A percentile compares a stretch with the other conserved stretches of the same genome.
These are phyloP conservation scores for Pyracantha coccinea DNA, from an alignment of 331 rosid species.

Conservation along the genomic window DNA sequence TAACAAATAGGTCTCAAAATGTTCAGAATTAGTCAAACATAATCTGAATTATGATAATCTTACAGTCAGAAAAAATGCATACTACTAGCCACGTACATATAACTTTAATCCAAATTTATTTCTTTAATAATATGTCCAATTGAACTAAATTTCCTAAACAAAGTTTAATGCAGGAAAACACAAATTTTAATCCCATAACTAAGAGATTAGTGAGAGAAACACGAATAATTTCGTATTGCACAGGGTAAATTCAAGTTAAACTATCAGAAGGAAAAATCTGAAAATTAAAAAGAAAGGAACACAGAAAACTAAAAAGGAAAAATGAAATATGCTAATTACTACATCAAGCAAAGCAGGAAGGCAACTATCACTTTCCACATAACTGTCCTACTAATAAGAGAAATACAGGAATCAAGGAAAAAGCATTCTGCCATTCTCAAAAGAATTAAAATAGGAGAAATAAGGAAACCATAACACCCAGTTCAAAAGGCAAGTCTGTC, in stretches of 20 bases:
- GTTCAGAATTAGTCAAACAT: background rate
- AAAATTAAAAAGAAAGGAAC: background rate
- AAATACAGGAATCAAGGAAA: conserved; percentile 16
- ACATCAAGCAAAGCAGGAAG: conserved; percentile 21
- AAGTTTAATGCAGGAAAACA: background rate
- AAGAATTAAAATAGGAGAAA: conserved; percentile 7
- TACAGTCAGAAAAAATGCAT: too few relatives aligned
- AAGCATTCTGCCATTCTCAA: conserved; percentile 5
- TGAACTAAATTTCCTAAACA: too few relatives aligned
- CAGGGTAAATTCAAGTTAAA: background rate
- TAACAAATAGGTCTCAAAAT: background rate
- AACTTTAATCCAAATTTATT: background rate
- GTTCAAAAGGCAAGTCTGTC: conserved; percentile 38
- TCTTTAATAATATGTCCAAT: background rate
- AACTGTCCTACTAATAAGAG: conserved; percentile 32
- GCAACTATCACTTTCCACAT: conserved; percentile 5
- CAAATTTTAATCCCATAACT: background rate
- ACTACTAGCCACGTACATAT: too few relatives aligned
- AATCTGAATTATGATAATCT: too few relatives aligned
- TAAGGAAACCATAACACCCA: conserved; percentile 35
- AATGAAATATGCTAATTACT: background rate
- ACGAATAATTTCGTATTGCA: background rate
- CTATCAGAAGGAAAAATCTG: background rate
- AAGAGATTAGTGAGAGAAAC: background rate
- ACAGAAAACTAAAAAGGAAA: background rate